Evolutionary conservation across 2,329 filamentous ascomycete species (phyloP), one percentile per base, ranked within the genome.

Genomic region (Lecanicillium sp.): DNA sequence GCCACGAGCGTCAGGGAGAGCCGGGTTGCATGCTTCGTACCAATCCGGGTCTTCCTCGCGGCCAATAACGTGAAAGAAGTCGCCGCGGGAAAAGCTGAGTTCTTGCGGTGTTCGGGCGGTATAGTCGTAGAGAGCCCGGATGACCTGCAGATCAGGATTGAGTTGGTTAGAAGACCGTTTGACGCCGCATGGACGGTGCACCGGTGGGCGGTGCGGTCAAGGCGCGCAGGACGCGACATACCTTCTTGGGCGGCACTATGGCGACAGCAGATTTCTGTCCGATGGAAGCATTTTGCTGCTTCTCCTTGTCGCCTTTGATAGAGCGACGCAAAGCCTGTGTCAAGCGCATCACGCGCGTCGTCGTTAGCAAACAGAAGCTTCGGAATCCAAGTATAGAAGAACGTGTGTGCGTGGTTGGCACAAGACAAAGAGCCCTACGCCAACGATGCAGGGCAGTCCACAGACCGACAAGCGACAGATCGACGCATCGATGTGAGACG

Each of bases 21-120:
- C 77, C 44, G 92, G 92, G 59, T 98, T 98, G 72, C 88, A 97
- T 40, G 90, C 92, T 65, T 97, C 92, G 72, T 96, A 98, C 90
- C 92, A 98, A 59, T 96, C 87, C 29, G 71, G 68, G 59, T 97
- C 90, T 70, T 96, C 83, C 67, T 97, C 92, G 61, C 90, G 84
- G 54, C 86, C 87, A 61, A 97, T 90, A 48, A 98, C 92, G 68
- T 97, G 90, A 60, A 98, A 92, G 63, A 97, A 98, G 61, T 98
- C 92, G 56, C 92, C 92, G 58, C 87, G 85, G 49, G 82, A 87
- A 65, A 98, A 98, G 58, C 84, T 83, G 53, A 98, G 72, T 67
- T 95, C 82, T 59, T 90, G 83, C 38, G 66, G 66, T 44, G 79
- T 78, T 54, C 83, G 76, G 43, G 88, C 85, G 55, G 83, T 76